Base-by-base conservation (phyloP, 495 filamentous ascomycete species). In the Neurospora africana region DNA sequence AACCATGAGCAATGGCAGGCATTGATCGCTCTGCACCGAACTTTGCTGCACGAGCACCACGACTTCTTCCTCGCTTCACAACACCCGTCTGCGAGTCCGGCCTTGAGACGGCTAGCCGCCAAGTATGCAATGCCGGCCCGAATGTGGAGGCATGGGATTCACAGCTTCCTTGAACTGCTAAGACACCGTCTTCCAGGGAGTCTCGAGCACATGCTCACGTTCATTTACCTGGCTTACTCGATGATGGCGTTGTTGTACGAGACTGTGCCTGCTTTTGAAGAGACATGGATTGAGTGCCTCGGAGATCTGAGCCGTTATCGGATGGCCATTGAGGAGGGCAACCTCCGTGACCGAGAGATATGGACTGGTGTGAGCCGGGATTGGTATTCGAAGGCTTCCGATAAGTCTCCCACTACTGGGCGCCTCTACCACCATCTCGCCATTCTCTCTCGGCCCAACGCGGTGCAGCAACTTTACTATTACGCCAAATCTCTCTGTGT, bases 221-320 rank as follows among this genome's bases (percentile, higher is more conserved):
- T 93, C 75, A 92, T 96, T 44, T 92, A 93, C 72, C 78, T 93
- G 33, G 91, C 93, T 0, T 95, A 95, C 75, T 89, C 90, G 21
- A 92, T 93, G 87, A 90, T 95, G 86, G 89, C 91, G 0, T 79
- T 95, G 5, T 82, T 95, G 0, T 86, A 91, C 70, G 92, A 95
- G 77, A 93, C 90, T 0, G 90, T 94, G 0, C 86, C 90, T 4
- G 81, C 85, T 0, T 97, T 94, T 75, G 86, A 91, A 73, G 91
- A 94, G 67, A 96, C 91, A 0, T 97, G 94, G 94, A 91, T 97
- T 33, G 94, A 97, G 74, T 97, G 93, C 75, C 83, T 97, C 0
- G 93, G 93, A 0, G 93, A 95, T 78, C 79, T 95, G 4, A 91
- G 88, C 0, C 80, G 83, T 5, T 85, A 85, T 53, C 71, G 83